A percentile compares a stretch with the other conserved stretches of the same genome.
phyloP scores from a whole-genome alignment of 225 moss, liverwort and hornwort species.

The Anthoceros angustus region DNA sequence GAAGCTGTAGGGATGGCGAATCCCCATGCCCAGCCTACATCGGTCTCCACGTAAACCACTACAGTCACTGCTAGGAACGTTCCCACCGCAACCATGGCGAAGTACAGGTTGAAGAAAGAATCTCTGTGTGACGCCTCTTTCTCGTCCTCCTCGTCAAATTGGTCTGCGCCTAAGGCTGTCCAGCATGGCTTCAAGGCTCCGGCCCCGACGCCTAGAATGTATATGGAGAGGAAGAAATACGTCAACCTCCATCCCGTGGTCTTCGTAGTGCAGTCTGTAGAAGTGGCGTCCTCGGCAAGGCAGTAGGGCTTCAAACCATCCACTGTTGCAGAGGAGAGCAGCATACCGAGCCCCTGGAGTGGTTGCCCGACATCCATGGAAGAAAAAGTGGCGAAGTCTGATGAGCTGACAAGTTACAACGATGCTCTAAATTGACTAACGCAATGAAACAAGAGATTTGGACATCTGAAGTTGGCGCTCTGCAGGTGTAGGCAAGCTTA shows the following conservation, averaged over 20 bases:
- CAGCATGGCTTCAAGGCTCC: slow-evolving; percentile 46
- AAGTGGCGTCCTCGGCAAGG: slow-evolving; percentile 8
- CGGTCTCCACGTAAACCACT: slow-evolving; percentile 32
- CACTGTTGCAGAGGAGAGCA: slow-evolving; percentile 23
- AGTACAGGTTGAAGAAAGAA: slow-evolving; percentile 61
- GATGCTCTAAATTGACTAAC: too few relatives aligned
- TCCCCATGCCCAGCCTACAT: slow-evolving; percentile 44
- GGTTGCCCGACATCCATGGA: background rate
- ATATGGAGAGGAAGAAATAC: slow-evolving; percentile 26
- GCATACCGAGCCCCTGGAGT: slow-evolving; percentile 26
- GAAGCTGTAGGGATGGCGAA: slow-evolving; percentile 33
- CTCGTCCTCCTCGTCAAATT: slow-evolving; percentile 66
- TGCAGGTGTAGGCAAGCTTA: background rate
- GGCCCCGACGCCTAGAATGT: slow-evolving; percentile 41
- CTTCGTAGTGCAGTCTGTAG: slow-evolving; percentile 15
- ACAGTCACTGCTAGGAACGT: slow-evolving; percentile 31
- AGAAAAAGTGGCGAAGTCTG: too few relatives aligned
- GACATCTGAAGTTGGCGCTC: background rate
- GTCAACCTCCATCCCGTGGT: slow-evolving; percentile 4
- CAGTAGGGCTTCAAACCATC: slow-evolving; percentile 21
- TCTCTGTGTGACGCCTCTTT: slow-evolving; percentile 44
- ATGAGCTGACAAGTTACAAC: too few relatives aligned
- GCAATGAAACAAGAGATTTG: too few relatives aligned
- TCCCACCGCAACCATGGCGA: slow-evolving; percentile 38
- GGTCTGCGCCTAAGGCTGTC: slow-evolving; percentile 62